These are phyloP conservation scores for Gomphus bonarii DNA, from an alignment of 1,284 basidiomycete species.

Conservation along the genomic window DNA sequence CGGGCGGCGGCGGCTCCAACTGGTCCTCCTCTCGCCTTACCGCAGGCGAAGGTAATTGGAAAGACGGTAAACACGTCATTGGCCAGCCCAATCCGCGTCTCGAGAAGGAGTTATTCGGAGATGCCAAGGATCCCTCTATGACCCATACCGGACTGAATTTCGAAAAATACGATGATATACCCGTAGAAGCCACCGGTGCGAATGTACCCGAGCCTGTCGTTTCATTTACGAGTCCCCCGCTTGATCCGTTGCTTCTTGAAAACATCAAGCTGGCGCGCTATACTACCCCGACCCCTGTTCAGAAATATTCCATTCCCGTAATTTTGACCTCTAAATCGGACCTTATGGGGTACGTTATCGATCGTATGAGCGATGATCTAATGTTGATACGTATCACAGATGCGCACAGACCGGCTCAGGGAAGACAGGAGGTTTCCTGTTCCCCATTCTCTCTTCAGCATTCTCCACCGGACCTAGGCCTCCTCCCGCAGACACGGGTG, in stretches of 20 bases:
- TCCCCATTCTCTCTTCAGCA: conserved; percentile 95
- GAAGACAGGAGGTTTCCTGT: conserved; percentile 98
- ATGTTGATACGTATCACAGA: conserved; percentile 5
- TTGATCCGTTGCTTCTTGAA: conserved; percentile 90
- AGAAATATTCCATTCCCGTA: conserved; percentile 99
- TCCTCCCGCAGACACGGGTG: conserved; percentile 45
- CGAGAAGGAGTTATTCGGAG: conserved; percentile 96
- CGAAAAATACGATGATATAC: conserved; percentile 99
- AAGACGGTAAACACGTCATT: conserved; percentile 77
- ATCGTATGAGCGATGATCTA: conserved; percentile 11
- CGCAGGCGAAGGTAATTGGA: conserved; percentile 74
- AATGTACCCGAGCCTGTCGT: conserved; percentile 91
- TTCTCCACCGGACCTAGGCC: conserved; percentile 77
- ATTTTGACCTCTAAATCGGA: conserved; percentile 68
- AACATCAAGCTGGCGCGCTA: conserved; percentile 94
- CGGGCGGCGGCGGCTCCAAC: conserved; percentile 27
- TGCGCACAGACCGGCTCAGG: conserved; percentile 88
- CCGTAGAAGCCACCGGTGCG: conserved; percentile 94
- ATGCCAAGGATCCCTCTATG: conserved; percentile 71
- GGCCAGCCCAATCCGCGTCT: conserved; percentile 77
- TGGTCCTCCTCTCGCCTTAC: conserved; percentile 20
- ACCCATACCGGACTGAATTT: conserved; percentile 99
- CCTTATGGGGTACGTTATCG: conserved; percentile 73
- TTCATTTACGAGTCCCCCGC: conserved; percentile 81
- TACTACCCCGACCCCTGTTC: conserved; percentile 92